Evolutionary conservation across 345 rosid genomes (phyloP), one percentile per base, ranked within the genome.

Genomic region (Dimocarpus longan): DNA sequence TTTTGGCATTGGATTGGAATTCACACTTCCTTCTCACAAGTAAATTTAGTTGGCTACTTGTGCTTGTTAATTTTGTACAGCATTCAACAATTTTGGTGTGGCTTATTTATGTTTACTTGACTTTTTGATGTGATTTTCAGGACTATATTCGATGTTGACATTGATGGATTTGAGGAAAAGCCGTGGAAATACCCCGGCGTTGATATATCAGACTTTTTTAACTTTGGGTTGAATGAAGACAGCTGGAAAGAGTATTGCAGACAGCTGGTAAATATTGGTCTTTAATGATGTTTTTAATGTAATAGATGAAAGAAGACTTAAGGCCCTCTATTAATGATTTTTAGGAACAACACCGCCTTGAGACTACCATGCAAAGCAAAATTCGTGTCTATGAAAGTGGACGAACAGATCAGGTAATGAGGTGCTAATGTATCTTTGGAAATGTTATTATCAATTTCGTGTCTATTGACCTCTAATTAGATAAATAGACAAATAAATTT

Each of bases 21-120:
- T 97, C 82, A 94, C 98, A 3, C 98, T 94, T 83, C 99, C 99
- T 82, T 91, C 98, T 73, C 98, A 97, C 96, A 97, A 92, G 99
- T 97, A 93, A 89, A 28, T 43, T 76, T 39, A 15, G 4, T 81
- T 78, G 72, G 73, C 74, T 84, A 50, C 19, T 56, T 50, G 67
- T 62, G 43, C 43, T 73, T 26, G 37, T 62, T 74, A 11, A 4
- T 71, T 40, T 24, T 65, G 66, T 54, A n/a, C 74, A 62, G 70
- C 8, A 42, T 57, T 68, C 54, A 44, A 65, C 62, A 24, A 46
- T 13, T 37, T 68, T 63, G 12, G 57, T 69, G 62, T 73, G 10
- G 5, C 71, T 77, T 22, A 70, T 37, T 44, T 63, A 54, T 81
- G 46, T 74, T 77, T 76, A 24, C 26, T 69, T 48, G 43, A 71